Evolutionary conservation across 345 rosid species (phyloP).

Genomic region (Populus simonii): DNA sequence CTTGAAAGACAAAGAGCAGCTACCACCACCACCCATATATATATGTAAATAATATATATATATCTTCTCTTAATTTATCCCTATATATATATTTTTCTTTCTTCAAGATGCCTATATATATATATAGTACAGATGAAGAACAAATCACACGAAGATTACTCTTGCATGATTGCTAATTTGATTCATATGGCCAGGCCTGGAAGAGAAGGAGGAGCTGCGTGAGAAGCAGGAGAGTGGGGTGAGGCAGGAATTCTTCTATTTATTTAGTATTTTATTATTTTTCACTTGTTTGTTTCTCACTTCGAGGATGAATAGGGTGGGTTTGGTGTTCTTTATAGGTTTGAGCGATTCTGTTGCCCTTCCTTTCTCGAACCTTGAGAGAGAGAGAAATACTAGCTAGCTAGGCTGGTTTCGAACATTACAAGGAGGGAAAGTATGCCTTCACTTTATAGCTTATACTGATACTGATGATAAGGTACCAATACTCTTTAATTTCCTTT

Average conservation of each 20-base stretch:
- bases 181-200: conserved; percentile 4
- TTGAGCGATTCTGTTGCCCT: conserved; percentile 43
- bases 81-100: not conserved
- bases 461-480: conserved; percentile 28
- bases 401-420: conserved; percentile 38
- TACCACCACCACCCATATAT: conserved; percentile 11
- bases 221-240: conserved; percentile 8
- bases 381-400: not conserved
- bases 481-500: conserved; percentile 7
- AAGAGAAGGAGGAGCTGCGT: conserved; percentile 3
- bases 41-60: too few species aligned
- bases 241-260: conserved; percentile 22
- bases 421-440: conserved; percentile 24
- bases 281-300: conserved; percentile 1
- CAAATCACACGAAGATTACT: conserved; percentile 12
- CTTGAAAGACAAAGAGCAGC: conserved; percentile 16
- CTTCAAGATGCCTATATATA: too few species aligned
- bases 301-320: conserved; percentile 6
- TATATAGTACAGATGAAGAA: not conserved
- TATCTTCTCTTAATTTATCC: conserved; percentile 2
- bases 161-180: conserved; percentile 9
- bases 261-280: not conserved
- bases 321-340: conserved; percentile 46
- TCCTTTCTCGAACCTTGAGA: conserved; percentile 48
- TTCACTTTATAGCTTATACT: conserved; percentile 40